These are phyloP conservation scores for Grosmannia clavigera DNA, from an alignment of 2,329 filamentous ascomycete species.

Conservation along the genomic window DNA sequence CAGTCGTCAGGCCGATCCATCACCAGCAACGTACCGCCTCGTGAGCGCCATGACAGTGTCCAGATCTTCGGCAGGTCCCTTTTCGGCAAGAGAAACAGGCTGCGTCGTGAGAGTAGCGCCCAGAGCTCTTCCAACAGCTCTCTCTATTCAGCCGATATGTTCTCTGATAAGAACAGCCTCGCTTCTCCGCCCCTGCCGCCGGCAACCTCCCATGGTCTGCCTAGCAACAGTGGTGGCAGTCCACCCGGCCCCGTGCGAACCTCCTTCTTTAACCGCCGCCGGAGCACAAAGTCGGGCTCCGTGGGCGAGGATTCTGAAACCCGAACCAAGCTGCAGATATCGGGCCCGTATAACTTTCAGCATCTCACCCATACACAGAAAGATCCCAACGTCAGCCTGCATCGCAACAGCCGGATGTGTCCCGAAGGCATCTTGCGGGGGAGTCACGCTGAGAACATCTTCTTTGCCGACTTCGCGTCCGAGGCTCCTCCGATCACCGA, in stretches of 20 bases:
- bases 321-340: slow-evolving; percentile 40
- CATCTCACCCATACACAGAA: slow-evolving; percentile 47
- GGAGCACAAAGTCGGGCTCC: slow-evolving; percentile 21
- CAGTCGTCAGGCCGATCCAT: slow-evolving; percentile 45
- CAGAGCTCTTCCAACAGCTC: slow-evolving; percentile 35
- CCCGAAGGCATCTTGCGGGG: slow-evolving; percentile 24
- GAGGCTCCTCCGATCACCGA: slow-evolving; percentile 22
- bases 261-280: slow-evolving; percentile 39
- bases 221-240: neutral
- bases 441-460: slow-evolving; percentile 27
- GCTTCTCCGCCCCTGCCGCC: slow-evolving; percentile 12
- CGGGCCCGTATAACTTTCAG: slow-evolving; percentile 54
- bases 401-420: slow-evolving; percentile 24
- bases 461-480: slow-evolving; percentile 37
- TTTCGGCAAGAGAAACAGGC: slow-evolving; percentile 41
- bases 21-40: slow-evolving; percentile 36
- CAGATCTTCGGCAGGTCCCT: slow-evolving; percentile 47
- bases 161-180: slow-evolving; percentile 17
- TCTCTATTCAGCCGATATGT: slow-evolving; percentile 31
- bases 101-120: slow-evolving; percentile 38
- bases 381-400: slow-evolving; percentile 30
- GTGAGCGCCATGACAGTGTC: slow-evolving; percentile 45
- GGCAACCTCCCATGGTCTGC: slow-evolving; percentile 18
- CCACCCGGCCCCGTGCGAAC: slow-evolving; percentile 15
- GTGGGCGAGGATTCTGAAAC: slow-evolving; percentile 16